Evolutionary conservation across 176 grass and related monocot species (phyloP).

Genomic region (Aegilops speltoides): DNA sequence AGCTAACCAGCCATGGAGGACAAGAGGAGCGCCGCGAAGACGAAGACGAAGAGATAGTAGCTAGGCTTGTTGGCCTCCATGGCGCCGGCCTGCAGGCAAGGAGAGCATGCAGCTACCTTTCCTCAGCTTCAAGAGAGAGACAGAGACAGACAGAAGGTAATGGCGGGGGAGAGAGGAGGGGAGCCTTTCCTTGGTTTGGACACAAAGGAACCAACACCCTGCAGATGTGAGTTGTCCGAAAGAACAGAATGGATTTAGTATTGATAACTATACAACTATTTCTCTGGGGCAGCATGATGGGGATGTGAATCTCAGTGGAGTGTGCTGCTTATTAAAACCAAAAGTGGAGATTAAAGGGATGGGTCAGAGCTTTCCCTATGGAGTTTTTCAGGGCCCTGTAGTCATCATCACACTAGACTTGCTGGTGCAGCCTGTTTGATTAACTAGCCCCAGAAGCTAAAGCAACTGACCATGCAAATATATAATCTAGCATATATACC

Average conservation of each 20-base stretch:
- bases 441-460: constrained; percentile 43
- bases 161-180: constrained; percentile 24
- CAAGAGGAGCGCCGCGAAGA: constrained; percentile 41
- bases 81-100: constrained; percentile 3
- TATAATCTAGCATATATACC: constrained; percentile 15
- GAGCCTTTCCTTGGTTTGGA: constrained; percentile 62
- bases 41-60: constrained; percentile 22
- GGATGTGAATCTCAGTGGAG: constrained; percentile 63
- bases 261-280: constrained; percentile 9
- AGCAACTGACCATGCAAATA: constrained; percentile 33
- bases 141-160: constrained; percentile 1
- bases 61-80: constrained; percentile 40
- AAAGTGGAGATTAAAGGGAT: constrained; percentile 38
- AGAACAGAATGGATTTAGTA: constrained; percentile 35
- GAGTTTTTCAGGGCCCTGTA: constrained; percentile 44
- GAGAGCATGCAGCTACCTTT: constrained; percentile 30
- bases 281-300: constrained; percentile 17
- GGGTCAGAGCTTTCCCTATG: constrained; percentile 50
- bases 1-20: constrained; percentile 48
- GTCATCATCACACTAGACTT: constrained; percentile 68
- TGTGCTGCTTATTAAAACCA: constrained; percentile 31
- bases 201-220: constrained; percentile 52
- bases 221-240: constrained; percentile 43
- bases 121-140: constrained; percentile 33
- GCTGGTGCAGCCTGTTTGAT: constrained; percentile 36